These are phyloP conservation scores for Sporodiniella umbellata DNA, from an alignment of 371 early-diverging fungal genomes.

Conservation along the genomic window DNA sequence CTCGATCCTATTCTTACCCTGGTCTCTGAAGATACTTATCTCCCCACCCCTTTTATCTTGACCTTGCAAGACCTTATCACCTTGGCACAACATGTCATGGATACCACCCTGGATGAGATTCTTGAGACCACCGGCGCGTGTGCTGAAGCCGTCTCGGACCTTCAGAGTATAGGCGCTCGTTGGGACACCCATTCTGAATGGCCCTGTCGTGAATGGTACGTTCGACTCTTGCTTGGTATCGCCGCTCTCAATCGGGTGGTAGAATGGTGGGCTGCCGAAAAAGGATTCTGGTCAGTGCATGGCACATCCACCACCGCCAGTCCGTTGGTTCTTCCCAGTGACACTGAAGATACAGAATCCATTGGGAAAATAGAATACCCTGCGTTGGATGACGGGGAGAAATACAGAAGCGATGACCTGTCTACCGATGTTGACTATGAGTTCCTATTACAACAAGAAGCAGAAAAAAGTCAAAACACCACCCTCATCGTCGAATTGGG, in stretches of 20 bases:
- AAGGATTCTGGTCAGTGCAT: slow-evolving; percentile 38
- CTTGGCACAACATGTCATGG: slow-evolving; percentile 54
- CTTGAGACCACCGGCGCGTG: slow-evolving; percentile 48
- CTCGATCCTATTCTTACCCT: slow-evolving; percentile 35
- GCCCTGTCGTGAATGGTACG: slow-evolving; percentile 60
- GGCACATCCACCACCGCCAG: not conserved
- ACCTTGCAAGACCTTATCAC: slow-evolving; percentile 56
- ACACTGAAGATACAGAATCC: slow-evolving; percentile 24
- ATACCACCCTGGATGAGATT: slow-evolving; percentile 51
- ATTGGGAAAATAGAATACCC: slow-evolving; percentile 21
- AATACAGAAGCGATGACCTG: not conserved
- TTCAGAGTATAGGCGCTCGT: slow-evolving; percentile 44
- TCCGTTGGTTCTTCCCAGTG: slow-evolving; percentile 15
- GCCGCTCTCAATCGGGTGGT: slow-evolving; percentile 60
- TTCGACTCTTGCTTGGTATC: slow-evolving; percentile 50
- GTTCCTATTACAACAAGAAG: slow-evolving; percentile 46
- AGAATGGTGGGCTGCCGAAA: slow-evolving; percentile 63
- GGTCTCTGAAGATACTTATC: slow-evolving; percentile 58
- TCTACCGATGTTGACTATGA: slow-evolving; percentile 15
- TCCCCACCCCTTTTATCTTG: slow-evolving; percentile 59
- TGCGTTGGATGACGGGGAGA: slow-evolving; percentile 17
- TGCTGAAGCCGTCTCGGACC: slow-evolving; percentile 43
- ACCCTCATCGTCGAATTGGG: slow-evolving; percentile 63
- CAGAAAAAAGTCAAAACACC: slow-evolving; percentile 53
- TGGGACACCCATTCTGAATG: slow-evolving; percentile 59